These are phyloP conservation scores for Dendrocalamus latiflorus DNA, from an alignment of 202 grass and related monocot genomes.

Conservation along the genomic window DNA sequence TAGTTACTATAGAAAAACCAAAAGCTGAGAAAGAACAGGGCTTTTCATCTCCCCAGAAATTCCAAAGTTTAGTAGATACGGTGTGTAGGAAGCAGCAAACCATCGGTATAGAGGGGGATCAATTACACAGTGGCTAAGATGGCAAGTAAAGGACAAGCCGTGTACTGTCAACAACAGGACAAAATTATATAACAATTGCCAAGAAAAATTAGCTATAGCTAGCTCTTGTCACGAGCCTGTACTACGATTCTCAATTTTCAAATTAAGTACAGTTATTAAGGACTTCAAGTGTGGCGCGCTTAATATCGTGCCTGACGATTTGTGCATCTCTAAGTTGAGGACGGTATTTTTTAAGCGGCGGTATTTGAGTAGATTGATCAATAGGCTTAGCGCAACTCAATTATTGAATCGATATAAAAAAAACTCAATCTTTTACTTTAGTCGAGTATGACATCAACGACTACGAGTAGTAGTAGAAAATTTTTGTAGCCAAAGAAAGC, in stretches of 20 bases:
- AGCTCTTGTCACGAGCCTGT: slow-evolving; percentile 25
- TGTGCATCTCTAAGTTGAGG: background rate
- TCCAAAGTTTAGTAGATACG: background rate
- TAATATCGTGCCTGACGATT: background rate
- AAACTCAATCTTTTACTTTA: background rate
- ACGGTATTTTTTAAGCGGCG: background rate
- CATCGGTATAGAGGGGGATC: background rate
- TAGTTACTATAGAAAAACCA: too few relatives aligned
- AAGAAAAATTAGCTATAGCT: too few relatives aligned
- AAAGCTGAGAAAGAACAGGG: too few relatives aligned
- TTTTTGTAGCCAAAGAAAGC: background rate
- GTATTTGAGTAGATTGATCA: background rate
- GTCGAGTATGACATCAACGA: background rate
- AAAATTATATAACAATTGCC: too few relatives aligned
- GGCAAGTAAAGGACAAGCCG: slow-evolving; percentile 20
- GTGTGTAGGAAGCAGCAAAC: background rate
- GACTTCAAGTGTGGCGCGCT: background rate
- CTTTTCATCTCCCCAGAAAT: slow-evolving; percentile 28
- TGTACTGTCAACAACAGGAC: background rate
- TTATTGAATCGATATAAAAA: background rate
- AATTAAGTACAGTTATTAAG: background rate
- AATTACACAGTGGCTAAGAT: slow-evolving; percentile 7
- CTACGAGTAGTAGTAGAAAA: background rate
- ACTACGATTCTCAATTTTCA: background rate
- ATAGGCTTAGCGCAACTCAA: background rate